phyloP scores from a whole-genome alignment of 495 filamentous ascomycete species.

The Xylaria nigripes region DNA sequence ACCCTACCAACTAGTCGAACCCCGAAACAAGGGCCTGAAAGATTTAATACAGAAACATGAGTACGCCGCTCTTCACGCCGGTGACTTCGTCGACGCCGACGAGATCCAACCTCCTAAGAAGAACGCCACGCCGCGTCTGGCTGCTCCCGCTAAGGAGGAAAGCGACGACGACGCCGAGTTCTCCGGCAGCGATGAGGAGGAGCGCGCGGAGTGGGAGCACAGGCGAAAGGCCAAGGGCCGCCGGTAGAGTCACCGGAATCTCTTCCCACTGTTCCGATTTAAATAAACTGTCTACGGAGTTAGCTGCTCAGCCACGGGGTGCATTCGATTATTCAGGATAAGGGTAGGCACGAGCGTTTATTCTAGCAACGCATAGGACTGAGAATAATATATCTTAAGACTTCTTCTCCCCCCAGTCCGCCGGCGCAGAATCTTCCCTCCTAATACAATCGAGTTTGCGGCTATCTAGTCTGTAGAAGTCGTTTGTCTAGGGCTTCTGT shows the following conservation, averaged over 20 bases:
- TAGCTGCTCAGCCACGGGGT: background rate
- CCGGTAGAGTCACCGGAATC: constrained; percentile 11
- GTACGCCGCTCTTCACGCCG: constrained; percentile 50
- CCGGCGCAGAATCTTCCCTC: background rate
- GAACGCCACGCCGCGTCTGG: background rate
- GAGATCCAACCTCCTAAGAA: constrained; percentile 16
- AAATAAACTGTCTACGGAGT: background rate
- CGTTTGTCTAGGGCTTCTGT: no score
- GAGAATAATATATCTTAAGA: background rate
- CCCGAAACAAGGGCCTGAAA: constrained; percentile 59
- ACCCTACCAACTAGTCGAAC: constrained; percentile 63
- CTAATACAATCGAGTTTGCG: no score
- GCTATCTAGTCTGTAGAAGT: no score
- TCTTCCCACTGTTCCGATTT: background rate
- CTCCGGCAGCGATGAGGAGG: constrained; percentile 45
- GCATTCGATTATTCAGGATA: background rate
- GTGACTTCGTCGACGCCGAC: constrained; percentile 38
- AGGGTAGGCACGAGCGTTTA: background rate
- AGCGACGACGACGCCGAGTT: constrained; percentile 44
- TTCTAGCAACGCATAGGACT: constrained; percentile 3
- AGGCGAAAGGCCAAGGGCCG: constrained; percentile 34
- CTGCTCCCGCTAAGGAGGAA: constrained; percentile 5
- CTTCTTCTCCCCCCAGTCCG: background rate
- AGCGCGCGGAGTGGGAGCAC: constrained; percentile 44
- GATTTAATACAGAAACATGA: constrained; percentile 67